These are phyloP conservation scores for Pseudogymnoascus destructans DNA, from an alignment of 2,329 filamentous ascomycete genomes.

Conservation along the genomic window DNA sequence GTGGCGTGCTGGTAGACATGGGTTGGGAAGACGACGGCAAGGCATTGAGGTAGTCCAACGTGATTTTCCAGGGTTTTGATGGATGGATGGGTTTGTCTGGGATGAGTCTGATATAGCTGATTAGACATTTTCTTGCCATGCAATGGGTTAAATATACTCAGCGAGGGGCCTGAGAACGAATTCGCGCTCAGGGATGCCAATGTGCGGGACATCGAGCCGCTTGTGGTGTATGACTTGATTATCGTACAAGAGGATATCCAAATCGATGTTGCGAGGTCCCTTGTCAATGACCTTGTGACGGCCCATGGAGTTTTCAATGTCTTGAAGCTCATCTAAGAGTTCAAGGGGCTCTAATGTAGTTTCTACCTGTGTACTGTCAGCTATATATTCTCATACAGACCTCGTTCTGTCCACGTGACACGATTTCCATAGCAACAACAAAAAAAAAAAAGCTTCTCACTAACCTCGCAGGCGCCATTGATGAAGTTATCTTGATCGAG, in stretches of 20 bases:
- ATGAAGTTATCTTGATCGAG: conserved; percentile 77
- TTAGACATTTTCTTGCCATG: conserved; percentile 11
- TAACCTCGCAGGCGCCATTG: conserved; percentile 84
- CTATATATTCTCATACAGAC: conserved; percentile 9
- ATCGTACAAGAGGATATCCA: conserved; percentile 82
- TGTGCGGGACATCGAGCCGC: conserved; percentile 73
- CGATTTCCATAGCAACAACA: neutral
- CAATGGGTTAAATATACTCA: conserved; percentile 40
- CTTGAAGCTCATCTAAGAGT: conserved; percentile 68
- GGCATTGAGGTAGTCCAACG: conserved; percentile 47
- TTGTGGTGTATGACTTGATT: conserved; percentile 51
- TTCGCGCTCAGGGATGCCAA: conserved; percentile 75
- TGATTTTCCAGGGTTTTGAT: conserved; percentile 44
- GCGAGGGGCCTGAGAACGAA: conserved; percentile 83
- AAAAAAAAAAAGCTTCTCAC: conserved; percentile 22
- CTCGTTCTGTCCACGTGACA: neutral
- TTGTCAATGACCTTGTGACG: conserved; percentile 81
- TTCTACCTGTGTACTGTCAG: conserved; percentile 47
- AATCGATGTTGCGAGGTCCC: conserved; percentile 84
- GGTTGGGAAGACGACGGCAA: conserved; percentile 37
- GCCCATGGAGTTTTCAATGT: conserved; percentile 68
- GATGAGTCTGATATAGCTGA: conserved; percentile 34
- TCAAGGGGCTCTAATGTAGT: conserved; percentile 62
- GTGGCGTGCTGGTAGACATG: conserved; percentile 46
- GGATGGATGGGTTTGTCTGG: conserved; percentile 40